Evolutionary conservation across 1,284 basidiomycete species (phyloP).

Genomic region (Rhodofomes roseus): DNA sequence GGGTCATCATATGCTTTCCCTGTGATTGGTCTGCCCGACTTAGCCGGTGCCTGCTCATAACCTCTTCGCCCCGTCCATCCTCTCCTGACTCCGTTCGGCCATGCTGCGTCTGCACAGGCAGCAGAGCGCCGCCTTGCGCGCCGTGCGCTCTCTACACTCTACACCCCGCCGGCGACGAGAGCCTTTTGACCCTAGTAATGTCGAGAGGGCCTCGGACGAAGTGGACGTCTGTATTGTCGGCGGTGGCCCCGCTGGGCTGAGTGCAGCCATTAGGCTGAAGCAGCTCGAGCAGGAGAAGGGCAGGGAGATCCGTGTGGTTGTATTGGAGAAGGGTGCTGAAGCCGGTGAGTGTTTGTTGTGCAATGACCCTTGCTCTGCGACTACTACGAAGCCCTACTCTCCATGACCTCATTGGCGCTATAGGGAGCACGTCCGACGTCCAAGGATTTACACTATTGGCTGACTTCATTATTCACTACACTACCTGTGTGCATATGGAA

Average conservation of each 20-base stretch:
- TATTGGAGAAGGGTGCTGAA: conserved; percentile 94
- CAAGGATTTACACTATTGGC: no score
- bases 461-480: no score
- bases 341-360: conserved; percentile 59
- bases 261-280: conserved; percentile 95
- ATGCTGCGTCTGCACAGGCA: conserved; percentile 2
- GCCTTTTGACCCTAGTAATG: conserved; percentile 42
- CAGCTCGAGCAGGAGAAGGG: conserved; percentile 85
- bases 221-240: conserved; percentile 98
- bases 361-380: background rate
- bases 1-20: background rate
- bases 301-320: conserved; percentile 85
- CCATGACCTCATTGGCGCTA: no score
- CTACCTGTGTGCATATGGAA: no score
- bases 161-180: conserved; percentile 31
- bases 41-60: background rate
- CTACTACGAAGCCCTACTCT: no score
- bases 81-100: background rate
- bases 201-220: conserved; percentile 82
- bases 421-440: no score
- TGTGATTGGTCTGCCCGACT: background rate
- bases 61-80: background rate
- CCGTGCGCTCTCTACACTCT: conserved; percentile 24
- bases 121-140: background rate
- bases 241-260: conserved; percentile 91